Base-by-base conservation (phyloP, 139 green algal genomes). In the Chlamydomonas applanata region DNA sequence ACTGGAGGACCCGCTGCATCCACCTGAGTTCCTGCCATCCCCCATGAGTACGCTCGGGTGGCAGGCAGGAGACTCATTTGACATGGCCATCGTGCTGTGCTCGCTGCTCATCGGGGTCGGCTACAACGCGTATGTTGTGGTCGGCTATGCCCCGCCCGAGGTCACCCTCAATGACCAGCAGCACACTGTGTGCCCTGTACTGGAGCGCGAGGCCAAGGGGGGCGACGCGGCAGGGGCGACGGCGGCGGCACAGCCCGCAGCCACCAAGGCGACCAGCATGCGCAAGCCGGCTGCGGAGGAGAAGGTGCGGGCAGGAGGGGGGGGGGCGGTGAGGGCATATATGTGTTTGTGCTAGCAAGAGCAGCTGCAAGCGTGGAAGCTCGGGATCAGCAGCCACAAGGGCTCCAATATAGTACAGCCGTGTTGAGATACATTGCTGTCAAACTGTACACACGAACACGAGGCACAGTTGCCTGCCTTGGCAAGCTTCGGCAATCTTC, bases 81-180 rank as follows among this genome's bases (percentile, higher is more conserved):
- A 97, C 84, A 80, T 96, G 63, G 79, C 87, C 1, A 78, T 79
- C 11, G 71, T 93, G 71, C 84, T 94, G 65, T 78, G 75, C 57
- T 93, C 83, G 1, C 73, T 97, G 72, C 84, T 97, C 36, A 65
- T 94, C 16, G 83, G 89, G 33, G 73, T 83, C 24, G 92, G 93
- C 7, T 96, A 91, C 79, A 87, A 95, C 72, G 93, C 93, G 0
- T 96, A 86, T 71, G 86, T 94, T 9, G 88, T 92, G 2, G 73
- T 88, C 32, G 93, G 93, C 19, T 79, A 89, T 73, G 69, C 79
- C 27, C 72, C 85, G 25, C 30, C 46, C 29, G 70, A 73, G 19
- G 82, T 93, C 14, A 89, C 86, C 4, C 30, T 75, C 19, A 89
- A 91, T 62, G 83, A 94, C 82, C 90, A 92, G 71, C 83, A 69